Conservation (phyloP, 805 yeast species). For the Candida coquimbonensis region DNA sequence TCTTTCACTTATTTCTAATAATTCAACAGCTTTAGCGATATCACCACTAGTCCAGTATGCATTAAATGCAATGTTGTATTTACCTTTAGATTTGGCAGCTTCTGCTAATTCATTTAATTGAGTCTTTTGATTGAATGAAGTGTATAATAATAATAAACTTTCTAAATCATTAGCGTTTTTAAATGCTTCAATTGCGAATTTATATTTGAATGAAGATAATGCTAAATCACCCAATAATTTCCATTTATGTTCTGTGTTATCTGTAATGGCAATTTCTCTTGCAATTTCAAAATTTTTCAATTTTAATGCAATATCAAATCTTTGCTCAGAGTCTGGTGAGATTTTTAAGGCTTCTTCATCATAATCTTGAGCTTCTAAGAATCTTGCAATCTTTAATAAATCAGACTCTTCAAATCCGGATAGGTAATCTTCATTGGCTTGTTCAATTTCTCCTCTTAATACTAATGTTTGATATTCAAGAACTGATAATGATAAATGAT, state of each 20-base stretch:
- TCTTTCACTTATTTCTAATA: constrained; percentile 63
- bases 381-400: constrained; percentile 75
- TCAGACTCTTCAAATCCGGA: constrained; percentile 61
- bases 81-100: constrained; percentile 64
- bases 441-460: constrained; percentile 88
- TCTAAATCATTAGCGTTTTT: constrained; percentile 74
- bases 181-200: constrained; percentile 74
- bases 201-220: constrained; percentile 68
- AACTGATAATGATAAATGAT: constrained; percentile 76
- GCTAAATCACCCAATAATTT: constrained; percentile 86
- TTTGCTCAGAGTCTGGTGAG: constrained; percentile 84
- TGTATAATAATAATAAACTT: constrained; percentile 72
- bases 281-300: constrained; percentile 72
- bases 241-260: constrained; percentile 70
- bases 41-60: constrained; percentile 86
- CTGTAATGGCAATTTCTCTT: constrained; percentile 50
- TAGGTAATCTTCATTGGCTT: constrained; percentile 54
- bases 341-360: constrained; percentile 75
- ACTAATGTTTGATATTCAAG: constrained; percentile 95
- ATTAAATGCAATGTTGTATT: constrained; percentile 85
- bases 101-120: constrained; percentile 60
- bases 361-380: constrained; percentile 89
- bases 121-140: constrained; percentile 66
- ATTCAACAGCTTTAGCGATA: constrained; percentile 49
- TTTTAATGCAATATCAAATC: constrained; percentile 80